phyloP scores from a whole-genome alignment of 2,329 filamentous ascomycete genomes.

The Hymenoscyphus occultus region DNA sequence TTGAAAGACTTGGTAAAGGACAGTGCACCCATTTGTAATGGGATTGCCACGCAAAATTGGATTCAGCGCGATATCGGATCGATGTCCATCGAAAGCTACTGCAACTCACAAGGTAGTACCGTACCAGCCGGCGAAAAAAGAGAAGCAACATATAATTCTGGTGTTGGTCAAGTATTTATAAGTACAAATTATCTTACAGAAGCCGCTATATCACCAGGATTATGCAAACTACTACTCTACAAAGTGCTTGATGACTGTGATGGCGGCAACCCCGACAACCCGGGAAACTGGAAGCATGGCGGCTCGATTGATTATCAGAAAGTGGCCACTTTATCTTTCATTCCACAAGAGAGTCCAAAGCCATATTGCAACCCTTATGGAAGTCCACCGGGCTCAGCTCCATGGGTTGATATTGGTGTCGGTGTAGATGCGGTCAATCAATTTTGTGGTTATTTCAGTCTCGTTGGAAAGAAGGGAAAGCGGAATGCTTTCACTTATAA shows the following conservation, averaged over 20 bases:
- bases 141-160: neutral
- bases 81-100: neutral
- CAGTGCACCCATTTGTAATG: neutral
- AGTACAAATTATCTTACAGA: neutral
- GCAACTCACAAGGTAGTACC: neutral
- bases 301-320: neutral
- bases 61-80: neutral
- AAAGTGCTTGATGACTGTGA: slow-evolving; percentile 3
- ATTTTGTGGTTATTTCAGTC: slow-evolving; percentile 1
- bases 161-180: neutral
- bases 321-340: neutral
- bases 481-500: neutral
- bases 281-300: slow-evolving; percentile 5
- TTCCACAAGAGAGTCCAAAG: neutral
- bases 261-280: neutral
- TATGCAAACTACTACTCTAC: neutral
- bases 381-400: neutral
- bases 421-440: neutral
- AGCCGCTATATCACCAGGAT: neutral
- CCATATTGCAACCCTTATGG: neutral
- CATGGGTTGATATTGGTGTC: neutral
- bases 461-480: neutral
- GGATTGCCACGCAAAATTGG: neutral
- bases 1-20: no score
- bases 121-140: neutral